Evolutionary conservation across 2,329 filamentous ascomycete genomes (phyloP), one percentile per base, ranked within the genome.

Genomic region (Ascochyta pisi): DNA sequence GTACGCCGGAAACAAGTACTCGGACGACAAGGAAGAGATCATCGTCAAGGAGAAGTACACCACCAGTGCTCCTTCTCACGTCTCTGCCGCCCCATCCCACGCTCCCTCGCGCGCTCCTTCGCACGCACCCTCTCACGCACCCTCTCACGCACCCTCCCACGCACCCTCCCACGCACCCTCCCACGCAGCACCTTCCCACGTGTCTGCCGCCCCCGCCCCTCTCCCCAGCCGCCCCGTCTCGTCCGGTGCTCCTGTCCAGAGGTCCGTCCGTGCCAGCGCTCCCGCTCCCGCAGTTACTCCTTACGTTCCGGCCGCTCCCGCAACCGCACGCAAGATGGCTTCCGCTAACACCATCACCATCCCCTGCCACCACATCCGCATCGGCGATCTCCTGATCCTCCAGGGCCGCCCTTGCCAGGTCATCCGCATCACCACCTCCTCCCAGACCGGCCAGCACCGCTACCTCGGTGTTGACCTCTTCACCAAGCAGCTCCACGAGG

Each of bases 401-500:
- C 95, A 99, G 86, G 94, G 94, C 79, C 94, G 95, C 72, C 93
- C 95, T 75, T 98, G 92, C 90, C 95, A 99, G 87, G 94, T 99
- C 80, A 99, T 99, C 85, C 94, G 94, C 79, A 97, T 99, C 89
- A 96, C 92, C 69, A 96, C 93, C 81, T 98, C 94, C 55, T 86
- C 91, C 68, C 94, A 96, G 84, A 99, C 95, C 62, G 95, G 95
- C 79, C 95, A 99, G 87, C 94, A 99, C 89, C 91, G 95, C 78
- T 99, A 98, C 87, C 91, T 99, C 64, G 95, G 95, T 87, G 95
- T 99, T 69, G 95, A 99, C 81, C 90, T 99, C 75, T 99, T 99
- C 91, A 97, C 93, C 86, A 96, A 96, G 87, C 92, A 98, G 84
- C 87, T 99, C 67, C 92, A 98, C 77, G 95, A 99, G 84, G 95